These are phyloP conservation scores for Mesembryanthemum crystallinum DNA, from an alignment of 148 eudicot genomes.

Conservation along the genomic window DNA sequence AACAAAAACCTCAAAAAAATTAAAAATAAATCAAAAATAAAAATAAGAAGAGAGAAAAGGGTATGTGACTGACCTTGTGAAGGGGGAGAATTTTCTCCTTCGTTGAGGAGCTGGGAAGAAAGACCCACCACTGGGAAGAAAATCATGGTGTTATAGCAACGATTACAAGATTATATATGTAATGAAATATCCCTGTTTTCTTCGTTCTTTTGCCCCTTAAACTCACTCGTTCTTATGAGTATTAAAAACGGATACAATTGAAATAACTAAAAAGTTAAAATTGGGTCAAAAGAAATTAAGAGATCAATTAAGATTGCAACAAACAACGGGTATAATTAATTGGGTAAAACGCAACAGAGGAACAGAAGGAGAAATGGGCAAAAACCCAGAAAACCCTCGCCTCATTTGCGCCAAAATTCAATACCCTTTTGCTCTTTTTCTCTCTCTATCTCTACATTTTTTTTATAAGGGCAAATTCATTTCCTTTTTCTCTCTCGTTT, in stretches of 20 bases:
- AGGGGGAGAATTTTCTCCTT: conserved; percentile 5
- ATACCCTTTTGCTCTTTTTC: neutral
- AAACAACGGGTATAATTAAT: conserved; percentile 12
- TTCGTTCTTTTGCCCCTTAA: neutral
- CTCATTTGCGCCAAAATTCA: neutral
- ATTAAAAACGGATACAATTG: neutral
- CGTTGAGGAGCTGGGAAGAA: conserved; percentile 15
- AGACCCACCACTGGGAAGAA: conserved; percentile 32
- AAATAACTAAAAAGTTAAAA: neutral
- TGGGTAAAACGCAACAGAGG: neutral
- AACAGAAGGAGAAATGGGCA: neutral
- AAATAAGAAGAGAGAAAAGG: neutral
- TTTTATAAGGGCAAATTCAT: neutral
- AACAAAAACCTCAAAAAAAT: neutral
- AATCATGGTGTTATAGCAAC: conserved; percentile 22
- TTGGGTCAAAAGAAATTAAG: neutral
- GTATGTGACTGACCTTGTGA: conserved; percentile 18
- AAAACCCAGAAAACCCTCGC: conserved; percentile 27
- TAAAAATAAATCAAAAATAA: neutral
- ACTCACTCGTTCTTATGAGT: too few species aligned
- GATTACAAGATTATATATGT: neutral
- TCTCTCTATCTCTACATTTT: neutral
- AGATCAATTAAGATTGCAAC: neutral
- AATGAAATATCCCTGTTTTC: neutral
- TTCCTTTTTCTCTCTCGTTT: neutral